Percentiles rank a stretch among this genome's conserved stretches.
These are phyloP conservation scores for Gaeumannomyces sp. DNA, from an alignment of 2,329 filamentous ascomycete genomes.

Conservation along the genomic window DNA sequence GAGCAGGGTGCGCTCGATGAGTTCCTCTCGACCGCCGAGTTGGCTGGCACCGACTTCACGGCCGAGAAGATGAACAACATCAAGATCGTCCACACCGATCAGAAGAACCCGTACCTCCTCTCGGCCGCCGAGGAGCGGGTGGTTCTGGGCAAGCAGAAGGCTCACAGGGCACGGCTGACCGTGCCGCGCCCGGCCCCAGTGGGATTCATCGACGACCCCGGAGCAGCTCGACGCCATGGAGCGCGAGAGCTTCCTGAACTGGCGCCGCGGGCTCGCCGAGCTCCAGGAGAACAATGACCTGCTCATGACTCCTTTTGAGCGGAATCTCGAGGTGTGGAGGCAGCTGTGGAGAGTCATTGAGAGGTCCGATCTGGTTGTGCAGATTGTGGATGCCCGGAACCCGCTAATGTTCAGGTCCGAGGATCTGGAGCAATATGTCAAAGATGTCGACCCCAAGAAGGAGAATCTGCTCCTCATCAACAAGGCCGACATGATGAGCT, in stretches of 20 bases:
- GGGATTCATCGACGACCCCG: slow-evolving; percentile 80
- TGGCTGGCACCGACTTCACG: slow-evolving; percentile 98
- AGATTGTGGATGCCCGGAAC: slow-evolving; percentile 96
- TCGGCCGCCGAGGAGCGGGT: slow-evolving; percentile 77
- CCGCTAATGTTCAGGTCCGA: slow-evolving; percentile 90
- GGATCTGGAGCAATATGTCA: slow-evolving; percentile 89
- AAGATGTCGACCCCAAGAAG: slow-evolving; percentile 82
- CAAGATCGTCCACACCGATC: slow-evolving; percentile 95
- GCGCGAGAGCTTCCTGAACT: slow-evolving; percentile 74
- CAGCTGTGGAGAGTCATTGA: slow-evolving; percentile 98
- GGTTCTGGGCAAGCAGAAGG: slow-evolving; percentile 72
- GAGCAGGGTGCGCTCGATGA: slow-evolving; percentile 96
- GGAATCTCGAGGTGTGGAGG: slow-evolving; percentile 95
- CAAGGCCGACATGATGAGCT: slow-evolving; percentile 98
- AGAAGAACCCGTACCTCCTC: slow-evolving; percentile 90
- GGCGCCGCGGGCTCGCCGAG: slow-evolving; percentile 86
- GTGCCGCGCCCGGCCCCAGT: slow-evolving; percentile 84
- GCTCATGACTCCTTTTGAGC: slow-evolving; percentile 95
- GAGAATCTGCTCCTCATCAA: slow-evolving; percentile 91
- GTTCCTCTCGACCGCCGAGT: slow-evolving; percentile 89
- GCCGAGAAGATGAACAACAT: slow-evolving; percentile 99
- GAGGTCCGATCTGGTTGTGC: slow-evolving; percentile 87
- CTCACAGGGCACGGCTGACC: slow-evolving; percentile 72
- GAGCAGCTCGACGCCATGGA: slow-evolving; percentile 75
- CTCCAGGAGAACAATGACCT: slow-evolving; percentile 90